phyloP scores from a whole-genome alignment of 1,284 basidiomycete genomes.

The Naganishia liquefaciens region DNA sequence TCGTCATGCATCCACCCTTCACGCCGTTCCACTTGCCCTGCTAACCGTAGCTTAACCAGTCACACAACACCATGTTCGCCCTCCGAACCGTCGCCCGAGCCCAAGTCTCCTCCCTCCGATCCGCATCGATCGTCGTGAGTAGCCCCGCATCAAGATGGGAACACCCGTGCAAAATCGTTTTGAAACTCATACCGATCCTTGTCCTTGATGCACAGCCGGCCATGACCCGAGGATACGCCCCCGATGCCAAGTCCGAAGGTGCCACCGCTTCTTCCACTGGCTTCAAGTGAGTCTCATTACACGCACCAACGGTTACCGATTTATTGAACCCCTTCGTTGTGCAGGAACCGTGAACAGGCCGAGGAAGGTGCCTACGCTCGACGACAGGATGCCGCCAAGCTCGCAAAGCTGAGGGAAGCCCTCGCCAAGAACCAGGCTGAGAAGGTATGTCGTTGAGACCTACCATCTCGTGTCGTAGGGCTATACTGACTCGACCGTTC shows the following conservation, averaged over 20 bases:
- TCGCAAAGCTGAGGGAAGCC: slow-evolving; percentile 31
- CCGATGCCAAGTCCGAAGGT: slow-evolving; percentile 15
- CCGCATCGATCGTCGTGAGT: slow-evolving; percentile 27
- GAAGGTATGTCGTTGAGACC: slow-evolving; percentile 25
- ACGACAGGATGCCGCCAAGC: slow-evolving; percentile 31
- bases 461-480: background rate
- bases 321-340: background rate
- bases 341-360: slow-evolving; percentile 32
- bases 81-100: slow-evolving; percentile 29
- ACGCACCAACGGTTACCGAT: background rate
- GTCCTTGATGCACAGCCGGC: slow-evolving; percentile 16
- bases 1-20: background rate
- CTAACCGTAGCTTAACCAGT: background rate
- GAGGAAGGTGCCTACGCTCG: slow-evolving; percentile 29
- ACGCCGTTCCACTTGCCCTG: background rate
- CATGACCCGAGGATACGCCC: slow-evolving; percentile 33
- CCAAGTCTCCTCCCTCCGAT: slow-evolving; percentile 25
- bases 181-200: no score
- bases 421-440: slow-evolving; percentile 30
- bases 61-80: slow-evolving; percentile 15
- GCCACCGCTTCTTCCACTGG: slow-evolving; percentile 22
- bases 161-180: no score
- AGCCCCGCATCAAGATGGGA: background rate
- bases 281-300: slow-evolving; percentile 28
- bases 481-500: background rate